These are phyloP conservation scores for Vanderwaltozyma tropicalis DNA, from an alignment of 805 yeast genomes.

Conservation along the genomic window DNA sequence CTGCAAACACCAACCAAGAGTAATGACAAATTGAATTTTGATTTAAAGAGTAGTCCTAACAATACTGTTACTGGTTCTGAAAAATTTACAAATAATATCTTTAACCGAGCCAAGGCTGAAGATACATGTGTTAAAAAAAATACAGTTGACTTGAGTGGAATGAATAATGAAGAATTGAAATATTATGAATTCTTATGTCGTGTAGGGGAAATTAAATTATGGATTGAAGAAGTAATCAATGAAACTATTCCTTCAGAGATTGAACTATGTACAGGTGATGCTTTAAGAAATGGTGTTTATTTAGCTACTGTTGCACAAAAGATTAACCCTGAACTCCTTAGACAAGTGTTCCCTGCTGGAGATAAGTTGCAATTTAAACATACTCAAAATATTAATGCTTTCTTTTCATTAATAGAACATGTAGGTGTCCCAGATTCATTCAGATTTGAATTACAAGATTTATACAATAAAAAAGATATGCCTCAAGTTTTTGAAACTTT, in stretches of 20 bases:
- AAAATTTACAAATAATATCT: not conserved
- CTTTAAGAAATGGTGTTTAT: constrained; percentile 73
- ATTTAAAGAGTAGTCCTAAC: not conserved
- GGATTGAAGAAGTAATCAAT: constrained; percentile 59
- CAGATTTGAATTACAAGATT: constrained; percentile 82
- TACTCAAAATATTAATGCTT: constrained; percentile 83
- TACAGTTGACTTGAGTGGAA: not conserved
- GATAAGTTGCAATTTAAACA: constrained; percentile 73
- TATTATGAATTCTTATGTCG: constrained; percentile 76
- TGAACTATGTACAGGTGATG: constrained; percentile 44
- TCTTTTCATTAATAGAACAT: constrained; percentile 58
- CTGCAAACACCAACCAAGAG: not conserved
- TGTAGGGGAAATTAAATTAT: constrained; percentile 67
- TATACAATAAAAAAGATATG: constrained; percentile 82
- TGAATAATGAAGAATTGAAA: constrained; percentile 21
- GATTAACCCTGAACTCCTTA: constrained; percentile 56
- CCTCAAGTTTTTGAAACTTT: constrained; percentile 91
- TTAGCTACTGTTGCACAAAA: constrained; percentile 68
- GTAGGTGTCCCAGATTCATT: constrained; percentile 79
- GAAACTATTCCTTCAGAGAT: constrained; percentile 48
- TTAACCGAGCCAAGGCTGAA: no score
- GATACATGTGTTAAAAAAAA: not conserved
- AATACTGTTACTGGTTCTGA: no score
- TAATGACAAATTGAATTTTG: not conserved
- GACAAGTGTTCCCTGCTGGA: constrained; percentile 43